phyloP scores from a whole-genome alignment of 208 protist species.

The Leptomonas seymouri region DNA sequence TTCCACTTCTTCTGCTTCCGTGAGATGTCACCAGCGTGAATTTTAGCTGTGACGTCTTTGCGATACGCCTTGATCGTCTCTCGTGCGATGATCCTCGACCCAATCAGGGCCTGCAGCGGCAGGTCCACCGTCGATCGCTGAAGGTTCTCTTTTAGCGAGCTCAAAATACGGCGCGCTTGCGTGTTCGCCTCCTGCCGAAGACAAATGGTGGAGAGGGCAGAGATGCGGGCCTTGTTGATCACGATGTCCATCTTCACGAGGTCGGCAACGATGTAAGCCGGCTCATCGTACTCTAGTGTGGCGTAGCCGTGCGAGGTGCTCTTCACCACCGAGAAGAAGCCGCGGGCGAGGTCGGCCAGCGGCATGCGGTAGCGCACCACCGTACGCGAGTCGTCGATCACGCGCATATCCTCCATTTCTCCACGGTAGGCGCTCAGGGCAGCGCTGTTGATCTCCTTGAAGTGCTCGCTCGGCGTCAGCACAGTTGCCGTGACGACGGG shows the following conservation, averaged over 20 bases:
- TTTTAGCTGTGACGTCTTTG: constrained; percentile 96
- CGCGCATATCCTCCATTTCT: constrained; percentile 71
- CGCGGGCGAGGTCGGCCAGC: constrained; percentile 93
- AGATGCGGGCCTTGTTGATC: constrained; percentile 92
- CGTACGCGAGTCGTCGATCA: constrained; percentile 75
- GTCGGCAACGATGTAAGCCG: constrained; percentile 84
- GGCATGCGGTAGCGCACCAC: constrained; percentile 91
- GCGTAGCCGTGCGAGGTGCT: constrained; percentile 93
- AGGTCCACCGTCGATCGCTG: constrained; percentile 91
- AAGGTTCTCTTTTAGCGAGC: constrained; percentile 90
- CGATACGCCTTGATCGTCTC: constrained; percentile 94
- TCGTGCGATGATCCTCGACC: constrained; percentile 89
- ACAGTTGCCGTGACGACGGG: constrained; percentile 91
- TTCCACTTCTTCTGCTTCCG: constrained; percentile 97
- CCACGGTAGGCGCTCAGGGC: constrained; percentile 72
- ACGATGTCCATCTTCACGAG: constrained; percentile 94
- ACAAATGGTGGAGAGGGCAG: constrained; percentile 92
- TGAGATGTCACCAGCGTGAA: constrained; percentile 96
- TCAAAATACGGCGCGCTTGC: constrained; percentile 73
- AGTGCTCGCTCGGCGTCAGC: constrained; percentile 89
- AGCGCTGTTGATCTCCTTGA: constrained; percentile 84
- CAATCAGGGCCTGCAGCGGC: constrained; percentile 91
- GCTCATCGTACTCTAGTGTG: constrained; percentile 95
- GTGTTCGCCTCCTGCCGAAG: constrained; percentile 61
- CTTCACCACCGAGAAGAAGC: constrained; percentile 96